These are phyloP conservation scores for Epichloe bromicola DNA, from an alignment of 2,329 filamentous ascomycete genomes.

Conservation along the genomic window DNA sequence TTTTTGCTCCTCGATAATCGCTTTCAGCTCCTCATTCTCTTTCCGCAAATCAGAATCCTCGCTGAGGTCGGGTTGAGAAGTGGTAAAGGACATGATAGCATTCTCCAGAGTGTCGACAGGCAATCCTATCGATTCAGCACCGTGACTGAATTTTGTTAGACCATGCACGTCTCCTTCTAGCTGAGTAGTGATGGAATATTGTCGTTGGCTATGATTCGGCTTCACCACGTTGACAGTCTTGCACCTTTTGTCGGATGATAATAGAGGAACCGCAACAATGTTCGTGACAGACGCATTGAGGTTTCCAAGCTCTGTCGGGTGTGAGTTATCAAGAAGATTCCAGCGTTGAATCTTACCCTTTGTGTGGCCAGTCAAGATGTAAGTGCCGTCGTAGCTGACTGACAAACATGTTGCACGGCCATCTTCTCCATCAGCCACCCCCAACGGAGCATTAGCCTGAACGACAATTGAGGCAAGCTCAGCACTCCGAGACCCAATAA, in stretches of 20 bases:
- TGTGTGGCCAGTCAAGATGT: constrained; percentile 66
- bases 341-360: constrained; percentile 69
- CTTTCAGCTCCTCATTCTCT: constrained; percentile 32
- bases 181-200: constrained; percentile 54
- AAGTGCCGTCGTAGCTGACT: constrained; percentile 71
- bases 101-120: constrained; percentile 30
- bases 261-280: constrained; percentile 56
- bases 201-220: constrained; percentile 55
- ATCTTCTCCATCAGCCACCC: constrained; percentile 45
- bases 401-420: constrained; percentile 56
- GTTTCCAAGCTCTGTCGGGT: constrained; percentile 53
- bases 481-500: constrained; percentile 38
- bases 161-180: constrained; percentile 32
- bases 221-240: constrained; percentile 58
- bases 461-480: constrained; percentile 45
- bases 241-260: constrained; percentile 27
- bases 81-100: constrained; percentile 11
- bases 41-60: constrained; percentile 14
- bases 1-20: constrained; percentile 31
- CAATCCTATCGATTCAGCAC: constrained; percentile 35
- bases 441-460: constrained; percentile 40
- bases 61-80: background rate
- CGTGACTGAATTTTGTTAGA: constrained; percentile 30
- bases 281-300: constrained; percentile 78
- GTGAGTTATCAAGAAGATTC: constrained; percentile 61